Evolutionary conservation across 148 eudicot genomes (phyloP).

Genomic region (Vaccinium macrocarpon): DNA sequence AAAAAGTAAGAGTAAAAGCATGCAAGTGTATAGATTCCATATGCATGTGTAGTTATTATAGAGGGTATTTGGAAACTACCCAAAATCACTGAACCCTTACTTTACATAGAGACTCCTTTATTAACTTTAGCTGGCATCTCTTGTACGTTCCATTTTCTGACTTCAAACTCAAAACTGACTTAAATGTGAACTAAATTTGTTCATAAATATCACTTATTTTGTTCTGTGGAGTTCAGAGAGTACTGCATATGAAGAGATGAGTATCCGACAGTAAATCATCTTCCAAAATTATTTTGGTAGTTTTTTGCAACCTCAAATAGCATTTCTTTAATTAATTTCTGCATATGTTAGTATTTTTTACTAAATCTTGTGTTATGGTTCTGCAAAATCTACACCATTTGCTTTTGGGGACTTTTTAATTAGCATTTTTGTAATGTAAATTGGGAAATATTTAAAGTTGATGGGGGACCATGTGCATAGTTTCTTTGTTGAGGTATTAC

Average conservation of each 20-base stretch:
- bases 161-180: no score
- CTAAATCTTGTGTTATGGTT: neutral
- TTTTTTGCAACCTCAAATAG: neutral
- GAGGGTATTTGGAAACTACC: neutral
- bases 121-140: neutral
- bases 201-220: no score
- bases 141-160: no score
- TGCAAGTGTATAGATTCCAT: neutral
- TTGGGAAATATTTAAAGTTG: neutral
- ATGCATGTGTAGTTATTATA: neutral
- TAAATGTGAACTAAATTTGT: no score
- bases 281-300: neutral
- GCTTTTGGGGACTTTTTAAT: neutral
- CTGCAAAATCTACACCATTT: neutral
- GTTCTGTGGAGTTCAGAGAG: no score
- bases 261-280: neutral
- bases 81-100: neutral
- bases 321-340: neutral
- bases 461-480: constrained; percentile 26
- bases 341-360: neutral
- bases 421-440: neutral
- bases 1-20: no score
- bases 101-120: constrained; percentile 5
- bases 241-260: no score
- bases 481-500: constrained; percentile 11